Conservation (phyloP, 2,329 filamentous ascomycete species). For the Xylaria sp. region DNA sequence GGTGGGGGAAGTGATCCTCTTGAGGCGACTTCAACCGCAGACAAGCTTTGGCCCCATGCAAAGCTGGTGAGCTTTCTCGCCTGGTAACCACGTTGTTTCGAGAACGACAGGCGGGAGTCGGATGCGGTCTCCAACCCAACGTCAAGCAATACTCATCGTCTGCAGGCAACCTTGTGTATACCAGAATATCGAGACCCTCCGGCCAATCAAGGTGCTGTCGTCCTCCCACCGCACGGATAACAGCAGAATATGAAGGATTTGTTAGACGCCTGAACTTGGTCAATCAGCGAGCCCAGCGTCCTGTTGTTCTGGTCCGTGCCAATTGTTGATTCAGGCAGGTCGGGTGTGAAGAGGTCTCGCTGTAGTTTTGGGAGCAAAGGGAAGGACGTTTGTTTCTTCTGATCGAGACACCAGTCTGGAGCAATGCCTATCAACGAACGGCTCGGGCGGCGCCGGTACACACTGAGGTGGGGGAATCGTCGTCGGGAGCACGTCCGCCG, state of each 20-base stretch:
- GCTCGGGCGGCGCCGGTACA: neutral
- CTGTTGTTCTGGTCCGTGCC: slow-evolving; percentile 10
- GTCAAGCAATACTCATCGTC: slow-evolving; percentile 22
- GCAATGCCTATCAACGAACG: slow-evolving; percentile 10
- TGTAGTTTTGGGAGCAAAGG: neutral
- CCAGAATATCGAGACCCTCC: slow-evolving; percentile 7
- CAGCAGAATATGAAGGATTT: slow-evolving; percentile 22
- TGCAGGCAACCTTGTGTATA: slow-evolving; percentile 25
- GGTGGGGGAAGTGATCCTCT: no score
- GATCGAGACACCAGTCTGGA: slow-evolving; percentile 5
- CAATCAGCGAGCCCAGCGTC: slow-evolving; percentile 5
- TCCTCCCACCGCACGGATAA: slow-evolving; percentile 22
- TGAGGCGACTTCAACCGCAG: slow-evolving; percentile 24
- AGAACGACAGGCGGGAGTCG: slow-evolving; percentile 13
- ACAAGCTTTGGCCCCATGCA: slow-evolving; percentile 28
- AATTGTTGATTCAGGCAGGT: slow-evolving; percentile 5
- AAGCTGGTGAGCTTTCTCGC: slow-evolving; percentile 14
- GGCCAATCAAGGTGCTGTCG: slow-evolving; percentile 20
- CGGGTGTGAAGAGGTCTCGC: neutral
- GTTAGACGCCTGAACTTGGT: slow-evolving; percentile 18
- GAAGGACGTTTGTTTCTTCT: slow-evolving; percentile 3
- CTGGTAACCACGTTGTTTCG: slow-evolving; percentile 22
- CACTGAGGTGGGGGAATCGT: neutral
- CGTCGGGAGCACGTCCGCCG: neutral
- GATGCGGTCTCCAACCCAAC: slow-evolving; percentile 16